These are phyloP conservation scores for Penicillium coffeae DNA, from an alignment of 495 filamentous ascomycete species.

Conservation along the genomic window DNA sequence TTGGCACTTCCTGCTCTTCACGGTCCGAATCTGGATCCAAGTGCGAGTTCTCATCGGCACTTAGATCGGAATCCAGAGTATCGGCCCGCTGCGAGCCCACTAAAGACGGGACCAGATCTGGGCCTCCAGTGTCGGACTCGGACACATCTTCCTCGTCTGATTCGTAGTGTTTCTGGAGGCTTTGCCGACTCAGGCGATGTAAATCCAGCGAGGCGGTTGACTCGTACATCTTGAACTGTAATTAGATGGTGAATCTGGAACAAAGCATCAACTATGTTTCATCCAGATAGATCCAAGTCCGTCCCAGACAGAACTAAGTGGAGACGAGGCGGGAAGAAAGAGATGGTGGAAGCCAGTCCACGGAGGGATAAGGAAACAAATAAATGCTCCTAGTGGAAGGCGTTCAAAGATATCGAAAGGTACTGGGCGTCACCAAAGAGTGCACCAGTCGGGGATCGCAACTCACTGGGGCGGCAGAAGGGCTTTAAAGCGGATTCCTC, in stretches of 20 bases:
- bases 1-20: constrained; percentile 17
- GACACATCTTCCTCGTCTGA: constrained; percentile 46
- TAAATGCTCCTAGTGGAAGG: not conserved
- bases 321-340: constrained; percentile 1
- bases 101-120: constrained; percentile 34
- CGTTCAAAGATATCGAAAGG: too few relatives aligned
- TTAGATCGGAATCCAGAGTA: constrained; percentile 29
- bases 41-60: constrained; percentile 29
- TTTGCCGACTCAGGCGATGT: constrained; percentile 35
- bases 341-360: constrained; percentile 3
- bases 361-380: not conserved
- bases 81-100: constrained; percentile 25
- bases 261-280: not conserved
- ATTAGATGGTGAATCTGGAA: not conserved
- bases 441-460: too few relatives aligned
- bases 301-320: constrained; percentile 1
- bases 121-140: constrained; percentile 34
- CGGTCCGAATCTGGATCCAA: constrained; percentile 23
- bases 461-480: constrained; percentile 5
- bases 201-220: constrained; percentile 25
- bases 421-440: too few relatives aligned
- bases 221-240: constrained; percentile 30
- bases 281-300: constrained; percentile 1
- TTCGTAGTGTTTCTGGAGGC: constrained; percentile 38
- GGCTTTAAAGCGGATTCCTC: constrained; percentile 19